Percentiles rank a stretch among this genome's conserved stretches.
Conservation (phyloP, 2,329 filamentous ascomycete species). For the Arthrobotrys iridis region DNA sequence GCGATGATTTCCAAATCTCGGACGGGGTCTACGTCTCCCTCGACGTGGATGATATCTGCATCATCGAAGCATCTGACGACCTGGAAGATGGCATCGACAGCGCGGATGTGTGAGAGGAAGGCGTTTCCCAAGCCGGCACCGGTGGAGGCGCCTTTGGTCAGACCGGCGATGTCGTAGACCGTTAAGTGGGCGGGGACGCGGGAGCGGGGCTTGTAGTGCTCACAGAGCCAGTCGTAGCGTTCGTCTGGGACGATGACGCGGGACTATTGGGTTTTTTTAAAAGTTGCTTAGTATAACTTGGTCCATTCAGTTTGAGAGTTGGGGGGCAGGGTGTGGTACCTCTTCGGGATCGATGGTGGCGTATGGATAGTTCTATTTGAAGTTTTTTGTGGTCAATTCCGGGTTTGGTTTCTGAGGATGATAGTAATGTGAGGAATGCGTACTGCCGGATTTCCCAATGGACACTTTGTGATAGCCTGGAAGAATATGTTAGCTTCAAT, state of each 20-base stretch:
- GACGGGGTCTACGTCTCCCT: slow-evolving; percentile 95
- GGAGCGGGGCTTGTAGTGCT: slow-evolving; percentile 96
- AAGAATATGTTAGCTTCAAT: background rate
- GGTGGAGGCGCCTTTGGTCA: slow-evolving; percentile 94
- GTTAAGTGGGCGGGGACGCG: slow-evolving; percentile 96
- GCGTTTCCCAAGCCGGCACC: slow-evolving; percentile 97
- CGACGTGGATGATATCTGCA: slow-evolving; percentile 98
- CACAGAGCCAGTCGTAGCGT: slow-evolving; percentile 92
- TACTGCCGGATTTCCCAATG: slow-evolving; percentile 95
- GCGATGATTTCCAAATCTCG: slow-evolving; percentile 96
- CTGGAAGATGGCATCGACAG: slow-evolving; percentile 97
- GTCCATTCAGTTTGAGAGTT: too few species aligned
- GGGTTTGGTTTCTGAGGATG: slow-evolving; percentile 38
- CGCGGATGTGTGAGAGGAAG: slow-evolving; percentile 98
- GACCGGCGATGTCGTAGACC: slow-evolving; percentile 97
- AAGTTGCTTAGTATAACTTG: background rate
- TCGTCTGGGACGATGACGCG: slow-evolving; percentile 96
- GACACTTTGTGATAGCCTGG: slow-evolving; percentile 90
- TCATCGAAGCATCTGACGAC: slow-evolving; percentile 98
- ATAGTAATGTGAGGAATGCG: slow-evolving; percentile 63
- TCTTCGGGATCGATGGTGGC: slow-evolving; percentile 99
- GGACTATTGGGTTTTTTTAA: slow-evolving; percentile 63
- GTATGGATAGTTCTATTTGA: slow-evolving; percentile 88
- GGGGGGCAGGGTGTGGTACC: slow-evolving; percentile 58
- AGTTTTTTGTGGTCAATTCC: slow-evolving; percentile 12